A percentile compares a stretch with the other conserved stretches of the same genome.
Conservation (phyloP, 2,329 filamentous ascomycete species). For the Colletotrichum endophyticum region DNA sequence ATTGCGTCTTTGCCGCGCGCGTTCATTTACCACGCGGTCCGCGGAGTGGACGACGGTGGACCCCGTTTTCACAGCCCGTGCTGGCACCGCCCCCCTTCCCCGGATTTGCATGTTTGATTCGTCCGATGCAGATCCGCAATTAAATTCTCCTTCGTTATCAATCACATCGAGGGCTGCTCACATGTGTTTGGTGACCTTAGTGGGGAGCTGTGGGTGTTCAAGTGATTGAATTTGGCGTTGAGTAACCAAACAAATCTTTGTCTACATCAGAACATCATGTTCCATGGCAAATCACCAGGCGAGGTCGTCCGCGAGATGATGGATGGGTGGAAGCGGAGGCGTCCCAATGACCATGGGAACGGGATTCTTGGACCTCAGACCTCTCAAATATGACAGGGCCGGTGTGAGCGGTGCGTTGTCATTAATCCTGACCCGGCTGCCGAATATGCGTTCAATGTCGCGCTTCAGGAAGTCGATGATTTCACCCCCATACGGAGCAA, state of each 20-base stretch:
- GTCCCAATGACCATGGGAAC: neutral
- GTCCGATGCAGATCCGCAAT: neutral
- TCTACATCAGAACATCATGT: neutral
- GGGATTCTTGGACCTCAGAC: neutral
- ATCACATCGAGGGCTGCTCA: neutral
- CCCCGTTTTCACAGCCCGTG: neutral
- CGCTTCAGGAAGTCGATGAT: neutral
- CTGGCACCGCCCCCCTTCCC: neutral
- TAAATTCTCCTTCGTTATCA: neutral
- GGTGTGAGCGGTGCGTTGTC: neutral
- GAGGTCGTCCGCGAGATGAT: neutral
- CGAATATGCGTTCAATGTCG: neutral
- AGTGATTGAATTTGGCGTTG: neutral
- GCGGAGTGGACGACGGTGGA: neutral
- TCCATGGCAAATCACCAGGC: neutral
- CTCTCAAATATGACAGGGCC: neutral
- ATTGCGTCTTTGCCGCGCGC: neutral
- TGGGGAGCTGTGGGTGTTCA: neutral
- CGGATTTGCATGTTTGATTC: neutral
- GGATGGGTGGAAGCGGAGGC: neutral
- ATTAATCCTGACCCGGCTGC: neutral
- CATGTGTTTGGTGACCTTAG: neutral
- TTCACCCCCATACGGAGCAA: neutral
- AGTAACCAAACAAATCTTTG: neutral
- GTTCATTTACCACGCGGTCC: neutral